Conservation (phyloP, 345 rosid genomes). For the Geranium brycei region DNA sequence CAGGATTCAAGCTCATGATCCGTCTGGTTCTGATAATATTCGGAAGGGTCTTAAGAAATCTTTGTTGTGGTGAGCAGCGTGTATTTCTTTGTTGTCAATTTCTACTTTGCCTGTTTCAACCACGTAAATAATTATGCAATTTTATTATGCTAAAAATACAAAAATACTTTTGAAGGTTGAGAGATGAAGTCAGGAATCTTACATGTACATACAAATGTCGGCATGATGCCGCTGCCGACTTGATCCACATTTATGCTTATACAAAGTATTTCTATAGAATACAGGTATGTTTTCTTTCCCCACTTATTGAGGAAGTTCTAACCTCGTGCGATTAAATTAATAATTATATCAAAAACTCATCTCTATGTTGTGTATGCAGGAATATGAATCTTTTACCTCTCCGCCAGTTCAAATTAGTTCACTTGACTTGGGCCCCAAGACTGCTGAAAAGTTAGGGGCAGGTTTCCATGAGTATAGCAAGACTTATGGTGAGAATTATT, state of each 20-base stretch:
- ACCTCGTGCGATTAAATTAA: not conserved
- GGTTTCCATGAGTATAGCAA: constrained; percentile 65
- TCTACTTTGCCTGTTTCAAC: not conserved
- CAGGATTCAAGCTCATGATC: constrained; percentile 61
- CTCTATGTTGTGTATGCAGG: constrained; percentile 28
- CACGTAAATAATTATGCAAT: not conserved
- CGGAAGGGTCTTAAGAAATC: constrained; percentile 68
- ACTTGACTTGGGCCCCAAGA: constrained; percentile 85
- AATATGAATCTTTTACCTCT: constrained; percentile 63
- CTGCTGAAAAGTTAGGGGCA: constrained; percentile 55
- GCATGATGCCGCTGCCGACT: constrained; percentile 98
- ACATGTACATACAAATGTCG: constrained; percentile 89
- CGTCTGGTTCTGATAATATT: constrained; percentile 50
- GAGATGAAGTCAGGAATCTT: constrained; percentile 81
- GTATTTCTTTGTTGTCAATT: constrained; percentile 7
- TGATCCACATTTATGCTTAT: constrained; percentile 83
- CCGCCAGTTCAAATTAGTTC: constrained; percentile 83
- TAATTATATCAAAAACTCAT: not conserved
- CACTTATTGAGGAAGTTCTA: too few relatives aligned
- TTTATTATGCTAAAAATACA: constrained; percentile 2
- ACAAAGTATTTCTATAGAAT: constrained; percentile 73
- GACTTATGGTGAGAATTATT: constrained; percentile 85
- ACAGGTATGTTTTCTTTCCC: constrained; percentile 36
- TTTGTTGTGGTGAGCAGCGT: constrained; percentile 63
- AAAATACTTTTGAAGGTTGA: constrained; percentile 44